Base-by-base conservation (phyloP, 768 basidiomycete species). In the Stropharia rugosoannulata region DNA sequence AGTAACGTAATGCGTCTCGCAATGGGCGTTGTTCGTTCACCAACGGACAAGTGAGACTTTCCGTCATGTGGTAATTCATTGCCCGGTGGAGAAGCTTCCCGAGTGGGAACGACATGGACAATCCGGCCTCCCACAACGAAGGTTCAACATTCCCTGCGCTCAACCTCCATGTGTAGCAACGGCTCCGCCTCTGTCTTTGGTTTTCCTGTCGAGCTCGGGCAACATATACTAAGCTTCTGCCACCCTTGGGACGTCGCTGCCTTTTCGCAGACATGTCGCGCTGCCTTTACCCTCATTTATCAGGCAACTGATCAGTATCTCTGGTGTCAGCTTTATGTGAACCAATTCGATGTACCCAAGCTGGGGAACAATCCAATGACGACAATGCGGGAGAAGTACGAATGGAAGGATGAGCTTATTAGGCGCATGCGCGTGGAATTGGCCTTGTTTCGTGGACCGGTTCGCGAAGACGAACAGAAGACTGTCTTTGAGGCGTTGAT, bases 261-360 rank as follows among this genome's bases (percentile, higher is more conserved):
- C 25, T 85, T 89, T 64, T 73, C 85, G 12, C 73, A 74, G 64
- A 81, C 84, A 44, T 87, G 82, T 63, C 73, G 73, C 18, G 61
- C 70, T 7, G 79, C 83, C 13, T 72, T 71, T 60, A 62, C 64
- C 39, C 68, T 88, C 44, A 76, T 88, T 42, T 81, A 84, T 62
- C 65, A 71, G 18, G 57, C 73, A 29, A 56, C 71, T 27, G 84
- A 87, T 69, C 78, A 80, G 45, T 81, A 82, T 64, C 76, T 92
- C 39, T 92, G 88, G 88, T 82, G 84, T 51, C 73, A 80, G 50
- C 73, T 90, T 49, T 89, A 86, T 68, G 78, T 87, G 38, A 54
- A 70, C 19, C 65, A 70, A 5, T 90, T 89, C 66, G 90, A 91
- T 64, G 81, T 87, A 62, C 86, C 86, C n/a, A 74, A 81, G 13